Percentiles rank a stretch among this genome's conserved stretches.
These are phyloP conservation scores for Neurospora intermedia DNA, from an alignment of 495 filamentous ascomycete species.

Conservation along the genomic window DNA sequence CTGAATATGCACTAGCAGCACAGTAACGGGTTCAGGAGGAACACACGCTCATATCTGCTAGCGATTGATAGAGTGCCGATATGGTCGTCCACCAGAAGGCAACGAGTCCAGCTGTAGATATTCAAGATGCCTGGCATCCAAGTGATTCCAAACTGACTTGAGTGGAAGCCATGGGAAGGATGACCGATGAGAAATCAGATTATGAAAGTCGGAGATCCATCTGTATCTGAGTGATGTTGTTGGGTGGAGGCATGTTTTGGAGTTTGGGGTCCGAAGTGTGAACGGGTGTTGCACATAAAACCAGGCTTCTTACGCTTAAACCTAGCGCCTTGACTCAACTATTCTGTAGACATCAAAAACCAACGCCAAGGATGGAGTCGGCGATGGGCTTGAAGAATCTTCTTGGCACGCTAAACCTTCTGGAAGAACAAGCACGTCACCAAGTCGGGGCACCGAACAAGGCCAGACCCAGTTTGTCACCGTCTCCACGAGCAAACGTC, in stretches of 20 bases:
- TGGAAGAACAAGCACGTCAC: neutral
- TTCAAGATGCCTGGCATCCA: neutral
- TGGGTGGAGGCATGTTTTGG: neutral
- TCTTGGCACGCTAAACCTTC: neutral
- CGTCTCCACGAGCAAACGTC: neutral
- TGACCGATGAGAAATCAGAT: neutral
- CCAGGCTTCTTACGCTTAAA: neutral
- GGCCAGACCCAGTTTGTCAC: neutral
- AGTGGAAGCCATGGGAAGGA: neutral
- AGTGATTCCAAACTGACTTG: neutral
- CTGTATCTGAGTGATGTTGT: neutral
- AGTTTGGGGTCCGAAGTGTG: neutral
- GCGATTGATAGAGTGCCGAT: neutral
- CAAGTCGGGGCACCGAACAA: neutral
- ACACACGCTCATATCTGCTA: neutral
- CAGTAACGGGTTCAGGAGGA: neutral
- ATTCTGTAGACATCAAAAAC: neutral
- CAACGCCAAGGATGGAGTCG: neutral
- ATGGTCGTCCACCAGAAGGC: neutral
- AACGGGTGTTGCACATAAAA: neutral
- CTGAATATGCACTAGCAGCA: neutral
- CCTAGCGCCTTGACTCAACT: fast-evolving
- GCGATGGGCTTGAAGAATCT: neutral
- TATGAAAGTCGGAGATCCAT: neutral
- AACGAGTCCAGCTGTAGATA: neutral